Evolutionary conservation across 1,284 basidiomycete species (phyloP).

Genomic region (Marasmius oreades): DNA sequence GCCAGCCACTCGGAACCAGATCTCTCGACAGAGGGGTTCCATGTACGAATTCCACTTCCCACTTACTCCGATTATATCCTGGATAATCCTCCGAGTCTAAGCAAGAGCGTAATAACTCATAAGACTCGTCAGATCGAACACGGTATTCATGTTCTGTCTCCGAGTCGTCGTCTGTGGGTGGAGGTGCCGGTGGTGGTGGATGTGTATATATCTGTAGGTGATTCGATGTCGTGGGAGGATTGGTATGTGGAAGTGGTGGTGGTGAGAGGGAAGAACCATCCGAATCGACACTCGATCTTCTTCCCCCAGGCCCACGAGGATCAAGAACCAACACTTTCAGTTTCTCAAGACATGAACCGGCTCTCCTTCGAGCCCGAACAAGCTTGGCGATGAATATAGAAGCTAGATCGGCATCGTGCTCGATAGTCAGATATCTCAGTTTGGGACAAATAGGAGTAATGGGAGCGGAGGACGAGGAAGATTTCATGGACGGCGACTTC

Average conservation of each 20-base stretch:
- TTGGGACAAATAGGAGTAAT: slow-evolving; percentile 1
- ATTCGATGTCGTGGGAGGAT: background rate
- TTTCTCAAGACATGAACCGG: background rate
- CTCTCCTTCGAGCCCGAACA: background rate
- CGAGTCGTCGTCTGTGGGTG: background rate
- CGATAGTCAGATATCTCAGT: slow-evolving; percentile 5
- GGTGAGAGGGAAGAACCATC: background rate
- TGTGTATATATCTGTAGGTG: background rate
- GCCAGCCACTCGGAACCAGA: slow-evolving; percentile 1
- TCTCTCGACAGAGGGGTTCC: background rate
- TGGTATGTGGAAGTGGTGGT: background rate
- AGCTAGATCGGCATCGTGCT: slow-evolving; percentile 11
- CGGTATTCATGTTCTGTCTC: slow-evolving; percentile 2
- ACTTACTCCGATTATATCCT: background rate
- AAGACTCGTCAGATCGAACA: slow-evolving; percentile 1
- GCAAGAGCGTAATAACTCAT: background rate
- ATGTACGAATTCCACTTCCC: slow-evolving; percentile 1
- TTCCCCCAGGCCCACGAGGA: background rate
- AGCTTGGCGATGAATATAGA: slow-evolving; percentile 9
- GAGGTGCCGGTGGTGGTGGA: background rate
- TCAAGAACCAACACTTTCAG: slow-evolving; percentile 9
- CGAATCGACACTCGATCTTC: background rate
- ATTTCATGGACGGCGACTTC: background rate
- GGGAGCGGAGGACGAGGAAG: background rate
- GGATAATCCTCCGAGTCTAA: background rate